phyloP scores from a whole-genome alignment of 2,329 filamentous ascomycete species.

The Trichoderma koningii region DNA sequence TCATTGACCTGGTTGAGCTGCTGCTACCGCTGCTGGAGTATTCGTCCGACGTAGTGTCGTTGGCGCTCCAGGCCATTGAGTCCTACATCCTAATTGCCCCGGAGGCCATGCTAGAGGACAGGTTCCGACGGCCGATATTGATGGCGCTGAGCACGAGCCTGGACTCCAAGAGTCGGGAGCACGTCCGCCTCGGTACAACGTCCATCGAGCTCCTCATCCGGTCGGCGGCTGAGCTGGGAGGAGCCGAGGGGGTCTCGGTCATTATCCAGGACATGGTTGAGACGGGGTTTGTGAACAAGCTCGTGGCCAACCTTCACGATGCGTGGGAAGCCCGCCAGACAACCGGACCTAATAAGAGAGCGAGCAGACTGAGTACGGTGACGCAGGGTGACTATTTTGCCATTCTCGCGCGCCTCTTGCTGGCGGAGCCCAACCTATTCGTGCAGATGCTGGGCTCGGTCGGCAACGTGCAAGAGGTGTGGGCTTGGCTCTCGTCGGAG shows the following conservation, averaged over 20 bases:
- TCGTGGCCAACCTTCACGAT: conserved; percentile 67
- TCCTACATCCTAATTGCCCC: conserved; percentile 72
- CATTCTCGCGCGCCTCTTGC: conserved; percentile 75
- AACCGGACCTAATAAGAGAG: conserved; percentile 74
- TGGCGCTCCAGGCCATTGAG: conserved; percentile 66
- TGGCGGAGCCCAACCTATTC: conserved; percentile 72
- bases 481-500: conserved; percentile 61
- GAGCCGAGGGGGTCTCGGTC: conserved; percentile 60
- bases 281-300: conserved; percentile 61
- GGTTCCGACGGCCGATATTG: conserved; percentile 53
- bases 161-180: conserved; percentile 58
- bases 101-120: conserved; percentile 62
- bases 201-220: conserved; percentile 68
- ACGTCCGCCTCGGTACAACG: conserved; percentile 58
- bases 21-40: conserved; percentile 68
- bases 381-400: conserved; percentile 84
- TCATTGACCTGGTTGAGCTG: conserved; percentile 64
- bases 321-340: conserved; percentile 76
- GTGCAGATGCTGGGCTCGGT: conserved; percentile 56
- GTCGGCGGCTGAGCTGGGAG: conserved; percentile 62
- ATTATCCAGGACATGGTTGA: conserved; percentile 67
- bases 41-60: conserved; percentile 63
- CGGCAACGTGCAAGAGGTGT: conserved; percentile 53
- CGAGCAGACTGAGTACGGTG: conserved; percentile 69
- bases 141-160: conserved; percentile 53